Evolutionary conservation across 2,329 filamentous ascomycete genomes (phyloP).

Genomic region (Ophiostoma angusticollis): DNA sequence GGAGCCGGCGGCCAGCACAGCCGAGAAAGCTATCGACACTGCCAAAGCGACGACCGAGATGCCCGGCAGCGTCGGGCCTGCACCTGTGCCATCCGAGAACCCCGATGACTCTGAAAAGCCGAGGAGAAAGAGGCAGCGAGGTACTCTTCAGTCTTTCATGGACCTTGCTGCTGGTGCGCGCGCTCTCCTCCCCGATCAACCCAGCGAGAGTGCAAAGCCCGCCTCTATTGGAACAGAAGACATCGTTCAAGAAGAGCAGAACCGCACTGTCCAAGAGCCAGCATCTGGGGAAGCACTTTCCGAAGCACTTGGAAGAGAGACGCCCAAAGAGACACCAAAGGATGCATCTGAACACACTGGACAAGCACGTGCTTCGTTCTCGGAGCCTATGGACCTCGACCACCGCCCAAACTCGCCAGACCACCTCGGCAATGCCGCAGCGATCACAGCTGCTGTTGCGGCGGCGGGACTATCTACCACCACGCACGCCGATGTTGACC

Average conservation of each 20-base stretch:
- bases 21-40: not conserved
- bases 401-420: slow-evolving; percentile 3
- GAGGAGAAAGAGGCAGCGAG: slow-evolving; percentile 4
- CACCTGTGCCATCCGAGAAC: not conserved
- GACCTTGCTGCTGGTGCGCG: slow-evolving; percentile 1
- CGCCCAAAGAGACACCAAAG: no score
- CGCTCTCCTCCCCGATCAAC: slow-evolving; percentile 4
- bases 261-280: not conserved
- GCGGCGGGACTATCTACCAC: not conserved
- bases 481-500: not conserved
- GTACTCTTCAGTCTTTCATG: slow-evolving; percentile 1
- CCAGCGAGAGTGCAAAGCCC: not conserved
- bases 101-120: no score
- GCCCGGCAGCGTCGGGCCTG: not conserved
- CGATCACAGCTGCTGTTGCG: not conserved
- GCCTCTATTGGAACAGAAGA: not conserved
- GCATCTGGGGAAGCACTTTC: no score
- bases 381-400: slow-evolving; percentile 8
- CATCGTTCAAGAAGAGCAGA: not conserved
- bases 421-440: slow-evolving; percentile 3
- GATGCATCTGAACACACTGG: no score
- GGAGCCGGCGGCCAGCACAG: not conserved
- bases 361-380: slow-evolving; percentile 1
- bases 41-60: not conserved
- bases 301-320: no score